Conservation (phyloP, 163 green algal species). For the Coccomyxa subellipsoidea region DNA sequence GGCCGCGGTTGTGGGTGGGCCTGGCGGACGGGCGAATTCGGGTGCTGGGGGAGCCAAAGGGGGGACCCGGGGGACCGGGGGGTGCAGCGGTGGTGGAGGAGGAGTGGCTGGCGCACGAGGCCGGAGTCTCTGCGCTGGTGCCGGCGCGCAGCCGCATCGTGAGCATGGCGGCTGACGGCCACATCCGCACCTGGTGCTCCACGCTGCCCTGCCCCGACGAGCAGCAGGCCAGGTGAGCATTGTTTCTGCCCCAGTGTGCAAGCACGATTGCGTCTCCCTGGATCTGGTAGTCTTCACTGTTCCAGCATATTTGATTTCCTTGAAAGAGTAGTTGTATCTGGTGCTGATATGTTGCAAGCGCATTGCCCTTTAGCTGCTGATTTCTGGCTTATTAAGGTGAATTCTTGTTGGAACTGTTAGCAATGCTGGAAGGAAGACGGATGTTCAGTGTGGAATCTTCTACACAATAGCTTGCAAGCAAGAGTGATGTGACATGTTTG, state of each 20-base stretch:
- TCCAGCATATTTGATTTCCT: no score
- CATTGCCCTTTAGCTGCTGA: no score
- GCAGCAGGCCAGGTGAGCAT: slow-evolving; percentile 11
- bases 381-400: no score
- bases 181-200: slow-evolving; percentile 44
- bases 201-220: slow-evolving; percentile 22
- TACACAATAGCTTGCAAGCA: not conserved
- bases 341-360: no score
- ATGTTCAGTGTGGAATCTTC: no score
- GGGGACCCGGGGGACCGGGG: not conserved
- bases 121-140: slow-evolving; percentile 43
- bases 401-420: no score
- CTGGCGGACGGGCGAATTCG: slow-evolving; percentile 43
- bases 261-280: no score
- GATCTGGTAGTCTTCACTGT: no score
- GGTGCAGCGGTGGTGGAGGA: slow-evolving; percentile 8
- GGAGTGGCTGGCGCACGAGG: slow-evolving; percentile 47
- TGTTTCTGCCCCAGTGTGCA: no score
- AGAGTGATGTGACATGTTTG: not conserved
- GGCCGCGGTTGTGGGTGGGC: slow-evolving; percentile 53
- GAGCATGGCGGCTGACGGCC: slow-evolving; percentile 56
- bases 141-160: slow-evolving; percentile 38
- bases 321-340: no score
- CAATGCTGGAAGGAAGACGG: no score
- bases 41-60: slow-evolving; percentile 28